These are phyloP conservation scores for Capsella bursapastoris DNA, from an alignment of 345 rosid genomes.

Conservation along the genomic window DNA sequence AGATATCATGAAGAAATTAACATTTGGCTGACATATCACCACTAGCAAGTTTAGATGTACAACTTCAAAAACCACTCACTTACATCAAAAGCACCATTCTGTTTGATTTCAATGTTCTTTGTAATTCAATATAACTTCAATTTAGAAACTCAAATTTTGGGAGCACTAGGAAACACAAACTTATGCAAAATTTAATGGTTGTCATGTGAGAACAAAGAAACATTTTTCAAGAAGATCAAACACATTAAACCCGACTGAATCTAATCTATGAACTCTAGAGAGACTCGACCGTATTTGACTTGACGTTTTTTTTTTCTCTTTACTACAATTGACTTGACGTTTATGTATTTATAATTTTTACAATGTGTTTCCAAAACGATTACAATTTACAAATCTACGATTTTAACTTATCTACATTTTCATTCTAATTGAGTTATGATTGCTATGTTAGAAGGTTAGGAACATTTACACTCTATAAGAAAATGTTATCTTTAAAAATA, in stretches of 20 bases:
- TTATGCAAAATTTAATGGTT: too few species aligned
- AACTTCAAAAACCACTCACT: neutral
- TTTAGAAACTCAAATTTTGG: neutral
- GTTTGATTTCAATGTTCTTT: neutral
- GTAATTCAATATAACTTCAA: neutral
- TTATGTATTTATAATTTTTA: neutral
- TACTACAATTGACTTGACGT: constrained; percentile 9
- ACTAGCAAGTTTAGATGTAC: too few species aligned
- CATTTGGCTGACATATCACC: too few species aligned
- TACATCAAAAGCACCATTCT: neutral
- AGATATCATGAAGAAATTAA: too few species aligned
- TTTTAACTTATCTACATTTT: neutral
- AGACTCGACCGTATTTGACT: neutral
- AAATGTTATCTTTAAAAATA: neutral
- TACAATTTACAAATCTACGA: neutral
- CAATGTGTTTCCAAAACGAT: neutral
- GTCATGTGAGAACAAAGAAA: too few species aligned
- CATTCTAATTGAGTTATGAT: constrained; percentile 11
- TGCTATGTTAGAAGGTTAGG: constrained; percentile 12
- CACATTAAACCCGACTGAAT: neutral
- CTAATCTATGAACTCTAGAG: neutral
- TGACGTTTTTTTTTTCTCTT: neutral
- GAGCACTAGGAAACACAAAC: neutral
- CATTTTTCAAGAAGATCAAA: too few species aligned
- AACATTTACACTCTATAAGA: neutral